These are phyloP conservation scores for Hordeum marinum DNA, from an alignment of 176 grass and related monocot genomes.

Conservation along the genomic window DNA sequence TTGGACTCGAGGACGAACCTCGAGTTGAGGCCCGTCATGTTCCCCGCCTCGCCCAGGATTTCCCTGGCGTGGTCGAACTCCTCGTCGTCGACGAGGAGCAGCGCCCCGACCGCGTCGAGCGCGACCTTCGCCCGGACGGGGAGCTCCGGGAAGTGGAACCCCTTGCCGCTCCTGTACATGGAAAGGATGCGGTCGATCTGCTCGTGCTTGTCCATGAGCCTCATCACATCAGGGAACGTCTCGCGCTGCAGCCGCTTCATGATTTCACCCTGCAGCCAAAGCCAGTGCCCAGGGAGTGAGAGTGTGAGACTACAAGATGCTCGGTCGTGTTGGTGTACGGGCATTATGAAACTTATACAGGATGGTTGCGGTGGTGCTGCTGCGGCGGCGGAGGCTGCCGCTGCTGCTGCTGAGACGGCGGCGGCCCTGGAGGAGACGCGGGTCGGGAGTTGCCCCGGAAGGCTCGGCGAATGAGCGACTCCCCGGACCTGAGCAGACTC, in stretches of 20 bases:
- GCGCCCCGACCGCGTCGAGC: constrained; percentile 25
- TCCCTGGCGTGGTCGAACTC: constrained; percentile 12
- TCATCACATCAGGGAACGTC: constrained; percentile 55
- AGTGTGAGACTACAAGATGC: neutral
- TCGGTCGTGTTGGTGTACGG: neutral
- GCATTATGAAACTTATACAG: constrained; percentile 11
- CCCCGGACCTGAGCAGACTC: constrained; percentile 32
- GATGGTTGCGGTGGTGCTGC: neutral
- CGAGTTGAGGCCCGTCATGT: constrained; percentile 53
- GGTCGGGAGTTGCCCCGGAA: constrained; percentile 14
- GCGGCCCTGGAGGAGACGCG: neutral
- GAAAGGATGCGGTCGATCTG: constrained; percentile 55
- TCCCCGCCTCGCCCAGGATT: constrained; percentile 22
- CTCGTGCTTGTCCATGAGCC: constrained; percentile 56
- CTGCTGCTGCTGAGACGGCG: neutral
- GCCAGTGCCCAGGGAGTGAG: neutral
- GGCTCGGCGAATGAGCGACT: constrained; percentile 30
- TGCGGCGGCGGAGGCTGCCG: neutral
- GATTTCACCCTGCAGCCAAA: constrained; percentile 42
- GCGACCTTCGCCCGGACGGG: constrained; percentile 29
- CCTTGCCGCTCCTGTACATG: constrained; percentile 33
- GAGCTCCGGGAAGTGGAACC: constrained; percentile 28
- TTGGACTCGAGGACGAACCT: constrained; percentile 71
- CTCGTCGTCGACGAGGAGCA: constrained; percentile 18
- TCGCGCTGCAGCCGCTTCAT: constrained; percentile 72